Evolutionary conservation across 257 asterid genomes (phyloP).

Genomic region (Primulina tabacum): DNA sequence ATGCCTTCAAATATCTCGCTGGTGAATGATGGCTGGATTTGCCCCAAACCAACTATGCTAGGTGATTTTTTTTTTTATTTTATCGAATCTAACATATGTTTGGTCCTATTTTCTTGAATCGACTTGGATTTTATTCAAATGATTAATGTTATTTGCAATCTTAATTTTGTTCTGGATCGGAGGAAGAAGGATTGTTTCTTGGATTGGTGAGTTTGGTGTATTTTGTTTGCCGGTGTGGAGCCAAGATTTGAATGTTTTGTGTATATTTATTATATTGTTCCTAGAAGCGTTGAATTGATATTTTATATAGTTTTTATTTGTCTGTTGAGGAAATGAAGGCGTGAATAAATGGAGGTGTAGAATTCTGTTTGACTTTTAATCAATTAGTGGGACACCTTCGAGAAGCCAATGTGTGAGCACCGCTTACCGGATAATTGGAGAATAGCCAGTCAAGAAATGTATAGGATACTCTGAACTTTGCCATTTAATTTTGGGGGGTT

Average conservation of each 20-base stretch:
- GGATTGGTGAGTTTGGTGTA: neutral
- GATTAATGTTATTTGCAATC: no score
- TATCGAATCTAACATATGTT: neutral
- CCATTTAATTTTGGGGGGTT: neutral
- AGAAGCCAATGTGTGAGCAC: neutral
- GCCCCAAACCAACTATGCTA: constrained; percentile 57
- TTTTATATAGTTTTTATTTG: neutral
- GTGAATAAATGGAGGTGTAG: constrained; percentile 1
- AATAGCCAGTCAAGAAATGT: neutral
- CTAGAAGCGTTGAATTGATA: neutral
- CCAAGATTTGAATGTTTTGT: neutral
- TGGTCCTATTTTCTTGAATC: neutral
- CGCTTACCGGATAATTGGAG: neutral
- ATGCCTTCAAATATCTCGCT: constrained; percentile 67
- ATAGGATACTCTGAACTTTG: neutral
- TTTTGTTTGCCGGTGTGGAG: neutral
- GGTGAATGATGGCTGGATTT: constrained; percentile 75
- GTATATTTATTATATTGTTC: neutral
- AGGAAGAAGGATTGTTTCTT: neutral
- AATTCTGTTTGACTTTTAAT: constrained; percentile 2
- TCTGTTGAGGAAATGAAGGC: constrained; percentile 3
- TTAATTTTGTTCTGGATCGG: no score
- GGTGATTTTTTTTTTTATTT: constrained; percentile 34
- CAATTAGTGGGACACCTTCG: constrained; percentile 8
- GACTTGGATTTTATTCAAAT: neutral